Percentiles rank a stretch among this genome's conserved stretches.
Evolutionary conservation across 2,329 filamentous ascomycete genomes (phyloP).

Genomic region (Botrytis cinerea): DNA sequence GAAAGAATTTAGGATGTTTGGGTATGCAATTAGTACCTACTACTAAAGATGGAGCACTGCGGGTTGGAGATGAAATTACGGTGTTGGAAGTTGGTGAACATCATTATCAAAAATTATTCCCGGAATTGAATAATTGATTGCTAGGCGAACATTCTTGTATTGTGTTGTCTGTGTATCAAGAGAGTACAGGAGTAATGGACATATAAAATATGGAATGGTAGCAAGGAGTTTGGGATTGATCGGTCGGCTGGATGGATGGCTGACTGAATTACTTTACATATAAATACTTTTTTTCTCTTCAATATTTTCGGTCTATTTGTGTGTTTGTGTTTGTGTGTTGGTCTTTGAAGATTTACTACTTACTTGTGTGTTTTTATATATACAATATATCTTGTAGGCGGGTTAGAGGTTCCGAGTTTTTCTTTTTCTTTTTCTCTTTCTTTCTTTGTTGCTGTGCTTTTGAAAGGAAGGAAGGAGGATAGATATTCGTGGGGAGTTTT

Average conservation of each 20-base stretch:
- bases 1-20: conserved; percentile 56
- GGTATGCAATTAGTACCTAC: conserved; percentile 67
- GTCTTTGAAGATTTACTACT: neutral
- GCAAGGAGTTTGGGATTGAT: conserved; percentile 18
- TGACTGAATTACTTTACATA: conserved; percentile 6
- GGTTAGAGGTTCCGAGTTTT: too few relatives aligned
- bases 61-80: conserved; percentile 27
- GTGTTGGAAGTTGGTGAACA: conserved; percentile 27
- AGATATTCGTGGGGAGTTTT: neutral
- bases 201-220: conserved; percentile 12
- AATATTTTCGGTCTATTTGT: neutral
- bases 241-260: neutral
- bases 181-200: conserved; percentile 10
- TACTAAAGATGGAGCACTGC: conserved; percentile 42
- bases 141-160: neutral
- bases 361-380: neutral
- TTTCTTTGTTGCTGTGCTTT: too few relatives aligned
- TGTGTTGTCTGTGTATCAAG: conserved; percentile 8
- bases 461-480: neutral
- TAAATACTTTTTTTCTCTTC: conserved; percentile 9
- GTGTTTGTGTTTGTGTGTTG: neutral
- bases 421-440: neutral
- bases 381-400: neutral
- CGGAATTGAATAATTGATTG: conserved; percentile 18
- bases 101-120: conserved; percentile 21